A percentile compares a stretch with the other conserved stretches of the same genome.
Conservation (phyloP, 169 alveolate species). For the Eimeria sp. region DNA sequence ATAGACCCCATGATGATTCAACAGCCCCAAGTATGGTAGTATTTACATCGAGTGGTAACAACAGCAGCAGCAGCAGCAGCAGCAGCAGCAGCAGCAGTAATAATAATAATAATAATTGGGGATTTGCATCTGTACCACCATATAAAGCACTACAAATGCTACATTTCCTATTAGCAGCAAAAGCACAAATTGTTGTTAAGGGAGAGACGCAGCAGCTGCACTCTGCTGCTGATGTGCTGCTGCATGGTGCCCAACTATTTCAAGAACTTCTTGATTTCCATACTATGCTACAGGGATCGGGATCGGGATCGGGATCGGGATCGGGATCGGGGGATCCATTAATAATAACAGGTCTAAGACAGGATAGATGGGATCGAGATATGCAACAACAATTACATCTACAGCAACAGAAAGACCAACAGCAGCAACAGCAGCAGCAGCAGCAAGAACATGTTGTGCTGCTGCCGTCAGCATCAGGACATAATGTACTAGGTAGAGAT, state of each 20-base stretch:
- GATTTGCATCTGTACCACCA: background rate
- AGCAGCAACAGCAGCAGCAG: constrained; percentile 38
- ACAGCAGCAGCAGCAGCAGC: constrained; percentile 3
- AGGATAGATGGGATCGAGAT: background rate
- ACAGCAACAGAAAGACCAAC: background rate
- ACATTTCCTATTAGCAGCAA: constrained; percentile 7
- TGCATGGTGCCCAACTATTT: constrained; percentile 29
- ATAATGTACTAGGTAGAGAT: background rate
- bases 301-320: background rate
- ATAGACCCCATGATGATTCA: background rate
- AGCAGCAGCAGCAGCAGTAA: background rate
- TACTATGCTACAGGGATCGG: background rate
- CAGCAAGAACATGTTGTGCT: background rate
- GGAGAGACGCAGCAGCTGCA: constrained; percentile 53
- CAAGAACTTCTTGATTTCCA: constrained; percentile 38
- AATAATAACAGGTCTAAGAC: background rate
- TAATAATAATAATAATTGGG: no score
- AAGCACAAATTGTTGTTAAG: constrained; percentile 16
- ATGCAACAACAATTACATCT: no score
- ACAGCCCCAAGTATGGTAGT: background rate
- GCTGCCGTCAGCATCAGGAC: constrained; percentile 8
- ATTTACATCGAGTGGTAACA: background rate
- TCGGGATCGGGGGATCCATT: constrained; percentile 3
- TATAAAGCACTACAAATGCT: background rate
- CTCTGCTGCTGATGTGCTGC: constrained; percentile 37